Evolutionary conservation across 805 yeast genomes (phyloP), one percentile per base, ranked within the genome.

Genomic region (Nakazawaea anatomiae): DNA sequence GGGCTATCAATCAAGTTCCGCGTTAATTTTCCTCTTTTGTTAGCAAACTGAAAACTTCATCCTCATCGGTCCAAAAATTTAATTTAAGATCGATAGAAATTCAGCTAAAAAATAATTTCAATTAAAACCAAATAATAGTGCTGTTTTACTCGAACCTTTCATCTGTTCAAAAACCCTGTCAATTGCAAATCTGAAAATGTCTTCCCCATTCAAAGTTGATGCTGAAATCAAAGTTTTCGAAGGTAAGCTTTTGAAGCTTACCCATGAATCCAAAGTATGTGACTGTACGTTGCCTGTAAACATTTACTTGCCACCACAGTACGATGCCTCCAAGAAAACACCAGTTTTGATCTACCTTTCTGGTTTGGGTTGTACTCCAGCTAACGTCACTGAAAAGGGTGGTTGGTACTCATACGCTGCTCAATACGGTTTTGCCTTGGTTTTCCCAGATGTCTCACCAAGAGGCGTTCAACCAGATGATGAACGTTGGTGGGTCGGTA

Each of bases 391-490:
- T 8, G 98, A 94, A 65, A 94, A 94, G 75, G 96, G 97, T 1
- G 88, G 84, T 58, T 78, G 91, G 73, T 92, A 85, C 59, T 79
- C 83, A 51, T 85, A 83, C 63, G 96, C 96, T 6, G 80, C 83
- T 57, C 77, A 86, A 61, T 81, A 82, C 61, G 95, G 95, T 4
- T 84, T 92, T 65, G 96, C 96, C 0, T 70, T 92, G 14, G 89
- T 92, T 1, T 91, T 87, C 67, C 98, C 99, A 18, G 99, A 92
- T 68, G 94, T 99, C 4, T 91, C 98, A 7, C 98, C 99, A 50
- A 80, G 98, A 57, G 96, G 95, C 12, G 82, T 85, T 11, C 74
- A 73, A 46, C 74, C 85, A 63, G 68, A 65, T 52, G 95, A 86
- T 53, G 68, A 67, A 2, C 66, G 80, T 14, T 94, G 86, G 82